Evolutionary conservation across 2,329 filamentous ascomycete genomes (phyloP).

Genomic region (Neofusicoccum sp.): DNA sequence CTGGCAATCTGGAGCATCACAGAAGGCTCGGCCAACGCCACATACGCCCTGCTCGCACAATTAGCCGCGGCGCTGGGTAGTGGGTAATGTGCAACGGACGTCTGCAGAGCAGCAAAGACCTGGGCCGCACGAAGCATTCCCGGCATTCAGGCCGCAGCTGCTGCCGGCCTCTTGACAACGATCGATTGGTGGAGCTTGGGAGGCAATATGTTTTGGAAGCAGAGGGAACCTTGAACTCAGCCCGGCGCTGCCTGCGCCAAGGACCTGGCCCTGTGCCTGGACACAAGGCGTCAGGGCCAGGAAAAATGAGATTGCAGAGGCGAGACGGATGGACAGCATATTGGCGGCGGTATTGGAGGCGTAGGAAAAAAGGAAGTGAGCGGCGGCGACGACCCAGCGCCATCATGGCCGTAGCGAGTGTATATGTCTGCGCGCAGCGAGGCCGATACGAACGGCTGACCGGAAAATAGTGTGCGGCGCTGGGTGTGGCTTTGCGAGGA

Average conservation of each 20-base stretch:
- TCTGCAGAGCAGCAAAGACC: conserved; percentile 10
- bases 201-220: background rate
- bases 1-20: conserved; percentile 61
- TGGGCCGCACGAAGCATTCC: background rate
- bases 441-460: background rate
- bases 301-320: background rate
- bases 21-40: conserved; percentile 58
- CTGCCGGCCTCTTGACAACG: conserved; percentile 5
- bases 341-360: background rate
- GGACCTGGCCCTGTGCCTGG: background rate
- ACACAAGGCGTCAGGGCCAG: background rate
- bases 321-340: background rate
- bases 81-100: background rate
- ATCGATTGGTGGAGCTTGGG: conserved; percentile 7
- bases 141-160: conserved; percentile 12
- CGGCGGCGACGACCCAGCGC: background rate
- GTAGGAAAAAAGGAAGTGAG: background rate
- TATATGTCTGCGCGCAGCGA: background rate
- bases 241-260: conserved; percentile 3
- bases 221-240: conserved; percentile 2
- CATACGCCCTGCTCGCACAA: conserved; percentile 38
- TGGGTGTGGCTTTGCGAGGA: background rate
- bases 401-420: background rate
- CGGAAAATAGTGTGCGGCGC: background rate
- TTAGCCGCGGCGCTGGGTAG: background rate